These are phyloP conservation scores for Solanum okadae DNA, from an alignment of 257 asterid species.

Conservation along the genomic window DNA sequence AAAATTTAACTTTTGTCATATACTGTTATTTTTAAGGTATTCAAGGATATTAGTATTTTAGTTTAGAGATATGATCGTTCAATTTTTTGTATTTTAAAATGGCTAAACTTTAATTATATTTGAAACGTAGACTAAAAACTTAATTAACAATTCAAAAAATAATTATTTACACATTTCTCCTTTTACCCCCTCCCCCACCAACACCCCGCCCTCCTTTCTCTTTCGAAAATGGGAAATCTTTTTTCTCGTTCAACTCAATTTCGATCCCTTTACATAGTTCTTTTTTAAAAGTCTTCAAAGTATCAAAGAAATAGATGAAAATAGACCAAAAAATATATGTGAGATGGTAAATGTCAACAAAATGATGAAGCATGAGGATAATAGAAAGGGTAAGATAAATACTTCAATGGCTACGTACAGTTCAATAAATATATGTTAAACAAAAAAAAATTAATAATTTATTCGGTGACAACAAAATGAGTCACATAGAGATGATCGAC, in stretches of 20 bases:
- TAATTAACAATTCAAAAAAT: no score
- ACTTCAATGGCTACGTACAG: not conserved
- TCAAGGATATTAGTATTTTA: no score
- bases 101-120: no score
- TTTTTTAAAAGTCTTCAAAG: not conserved
- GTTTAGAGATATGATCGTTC: not conserved
- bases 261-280: not conserved
- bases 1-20: not conserved
- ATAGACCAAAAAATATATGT: not conserved
- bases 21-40: not conserved
- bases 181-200: not conserved
- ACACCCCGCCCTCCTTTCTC: not conserved
- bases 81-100: no score
- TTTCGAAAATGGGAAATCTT: no score
- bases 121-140: not conserved
- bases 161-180: not conserved
- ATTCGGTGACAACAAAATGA: not conserved
- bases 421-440: not conserved
- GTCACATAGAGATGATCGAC: not conserved
- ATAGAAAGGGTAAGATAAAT: not conserved
- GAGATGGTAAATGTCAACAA: not conserved
- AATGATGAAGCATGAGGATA: not conserved
- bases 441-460: not conserved
- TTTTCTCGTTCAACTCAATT: not conserved
- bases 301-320: no score